Base-by-base conservation (phyloP, 2,329 filamentous ascomycete species). In the Arthrobotrys megalospora region DNA sequence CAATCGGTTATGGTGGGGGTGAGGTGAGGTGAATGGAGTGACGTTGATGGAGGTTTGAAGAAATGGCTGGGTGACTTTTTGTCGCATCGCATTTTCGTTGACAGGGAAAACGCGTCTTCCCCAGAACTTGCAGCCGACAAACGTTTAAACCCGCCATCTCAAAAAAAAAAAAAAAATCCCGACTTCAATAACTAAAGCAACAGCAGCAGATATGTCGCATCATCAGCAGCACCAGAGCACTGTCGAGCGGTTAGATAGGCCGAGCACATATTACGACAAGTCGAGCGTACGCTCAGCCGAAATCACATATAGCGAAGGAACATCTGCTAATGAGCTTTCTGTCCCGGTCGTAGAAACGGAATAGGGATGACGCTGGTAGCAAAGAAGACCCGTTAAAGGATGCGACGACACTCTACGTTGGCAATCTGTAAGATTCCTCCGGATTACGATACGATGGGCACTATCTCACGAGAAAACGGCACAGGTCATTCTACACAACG, bases 331-430 rank as follows among this genome's bases (percentile, higher is more conserved):
- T 53, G 16, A 53, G 6, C 8, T 11, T 11, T 14, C 8, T 43
- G 21, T 11, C 24, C 8, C 32, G 16, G 11, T 16, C 12, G 43
- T 32, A 78, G 67, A 71, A 71, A 65, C 67, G 67, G 19, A 72
- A 36, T 34, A 63, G 75, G 32, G 75, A 84, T 79, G 83, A 83
- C 45, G 83, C 82, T 65, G 85, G 85, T 68, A 83, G 84, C 24
- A 83, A 83, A 45, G 91, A 93, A 78, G 93, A 97, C 81, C 93
- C 93, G 80, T 87, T 99, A 76, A 92, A 90, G 80, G 88, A 96
- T 84, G 94, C 96, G 47, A 94, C 95, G 7, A 99, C 96, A 0
- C 92, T 99, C 84, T 99, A 99, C 83, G 95, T 99, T 55, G 96
- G 96, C 82, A 99, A 99, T 85, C 88, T 99, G 89, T 96, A 87